These are phyloP conservation scores for Cladophialophora carrionii DNA, from an alignment of 2,329 filamentous ascomycete species.

Conservation along the genomic window DNA sequence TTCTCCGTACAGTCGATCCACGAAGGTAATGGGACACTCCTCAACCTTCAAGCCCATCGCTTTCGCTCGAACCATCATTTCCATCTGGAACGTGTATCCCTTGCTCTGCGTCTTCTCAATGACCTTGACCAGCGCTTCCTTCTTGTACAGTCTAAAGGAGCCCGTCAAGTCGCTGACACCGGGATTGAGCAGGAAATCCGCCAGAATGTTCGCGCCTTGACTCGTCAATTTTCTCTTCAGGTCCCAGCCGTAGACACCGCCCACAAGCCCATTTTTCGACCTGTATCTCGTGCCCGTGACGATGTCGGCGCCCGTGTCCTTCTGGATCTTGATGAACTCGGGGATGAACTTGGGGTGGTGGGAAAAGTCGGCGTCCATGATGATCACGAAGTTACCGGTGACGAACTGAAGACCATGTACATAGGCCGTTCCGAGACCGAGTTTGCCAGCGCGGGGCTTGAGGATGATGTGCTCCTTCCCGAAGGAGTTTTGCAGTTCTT, in stretches of 20 bases:
- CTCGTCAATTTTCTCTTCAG: slow-evolving; percentile 76
- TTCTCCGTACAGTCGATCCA: slow-evolving; percentile 93
- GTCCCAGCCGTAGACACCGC: slow-evolving; percentile 96
- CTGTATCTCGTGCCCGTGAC: slow-evolving; percentile 90
- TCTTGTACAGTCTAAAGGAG: slow-evolving; percentile 94
- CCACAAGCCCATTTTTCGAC: slow-evolving; percentile 66
- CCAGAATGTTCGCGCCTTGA: slow-evolving; percentile 90
- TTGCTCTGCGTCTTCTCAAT: slow-evolving; percentile 91
- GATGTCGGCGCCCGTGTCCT: slow-evolving; percentile 82
- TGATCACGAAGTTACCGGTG: slow-evolving; percentile 94
- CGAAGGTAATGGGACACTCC: slow-evolving; percentile 95
- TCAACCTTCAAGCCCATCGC: slow-evolving; percentile 91
- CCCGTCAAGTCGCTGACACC: slow-evolving; percentile 96
- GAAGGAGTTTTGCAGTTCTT: slow-evolving; percentile 88
- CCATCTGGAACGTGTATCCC: slow-evolving; percentile 99
- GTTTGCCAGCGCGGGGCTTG: slow-evolving; percentile 87
- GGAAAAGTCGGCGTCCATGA: slow-evolving; percentile 99
- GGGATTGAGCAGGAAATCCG: slow-evolving; percentile 88
- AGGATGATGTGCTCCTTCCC: slow-evolving; percentile 73
- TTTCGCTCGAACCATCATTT: slow-evolving; percentile 98
- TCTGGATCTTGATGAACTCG: slow-evolving; percentile 83
- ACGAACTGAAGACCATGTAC: slow-evolving; percentile 90
- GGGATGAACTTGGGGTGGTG: slow-evolving; percentile 99
- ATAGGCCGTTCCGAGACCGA: slow-evolving; percentile 95
- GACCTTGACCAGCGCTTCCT: slow-evolving; percentile 81